These are phyloP conservation scores for Parathielavia appendiculata DNA, from an alignment of 495 filamentous ascomycete genomes.

Conservation along the genomic window DNA sequence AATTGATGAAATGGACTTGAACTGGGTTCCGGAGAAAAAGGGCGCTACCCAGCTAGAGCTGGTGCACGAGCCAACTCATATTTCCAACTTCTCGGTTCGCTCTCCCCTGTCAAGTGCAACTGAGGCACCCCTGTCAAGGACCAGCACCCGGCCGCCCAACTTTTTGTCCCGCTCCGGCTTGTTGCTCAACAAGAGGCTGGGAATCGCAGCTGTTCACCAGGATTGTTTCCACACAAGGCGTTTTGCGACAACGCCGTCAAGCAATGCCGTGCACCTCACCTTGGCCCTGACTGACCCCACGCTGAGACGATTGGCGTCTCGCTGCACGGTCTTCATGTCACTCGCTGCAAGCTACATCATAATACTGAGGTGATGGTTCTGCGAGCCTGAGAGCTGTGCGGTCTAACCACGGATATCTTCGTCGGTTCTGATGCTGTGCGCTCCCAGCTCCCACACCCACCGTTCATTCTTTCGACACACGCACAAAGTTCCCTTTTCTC, in stretches of 20 bases:
- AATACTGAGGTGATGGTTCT: not conserved
- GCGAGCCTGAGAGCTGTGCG: constrained; percentile 1
- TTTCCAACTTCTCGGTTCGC: too few relatives aligned
- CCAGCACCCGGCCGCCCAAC: too few relatives aligned
- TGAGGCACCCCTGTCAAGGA: too few relatives aligned
- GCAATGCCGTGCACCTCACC: constrained; percentile 11
- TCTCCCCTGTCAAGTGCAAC: too few relatives aligned
- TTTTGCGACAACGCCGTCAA: not conserved
- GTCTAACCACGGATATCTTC: constrained; percentile 6
- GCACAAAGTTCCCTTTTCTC: constrained; percentile 2
- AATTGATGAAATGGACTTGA: too few relatives aligned
- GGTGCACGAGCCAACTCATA: too few relatives aligned
- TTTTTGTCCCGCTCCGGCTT: too few relatives aligned
- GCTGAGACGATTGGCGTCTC: constrained; percentile 30
- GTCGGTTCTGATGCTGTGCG: not conserved
- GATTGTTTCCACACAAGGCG: not conserved
- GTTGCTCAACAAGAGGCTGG: not conserved
- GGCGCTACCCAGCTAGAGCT: too few relatives aligned
- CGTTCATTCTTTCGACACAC: constrained; percentile 14
- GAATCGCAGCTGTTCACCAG: not conserved
- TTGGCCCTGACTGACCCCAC: constrained; percentile 15
- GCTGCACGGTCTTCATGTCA: constrained; percentile 26
- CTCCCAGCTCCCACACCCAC: constrained; percentile 14
- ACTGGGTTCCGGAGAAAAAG: too few relatives aligned
- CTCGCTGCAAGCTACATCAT: constrained; percentile 17